These are phyloP conservation scores for Hypoxylon trugodes DNA, from an alignment of 495 filamentous ascomycete genomes.

Conservation along the genomic window DNA sequence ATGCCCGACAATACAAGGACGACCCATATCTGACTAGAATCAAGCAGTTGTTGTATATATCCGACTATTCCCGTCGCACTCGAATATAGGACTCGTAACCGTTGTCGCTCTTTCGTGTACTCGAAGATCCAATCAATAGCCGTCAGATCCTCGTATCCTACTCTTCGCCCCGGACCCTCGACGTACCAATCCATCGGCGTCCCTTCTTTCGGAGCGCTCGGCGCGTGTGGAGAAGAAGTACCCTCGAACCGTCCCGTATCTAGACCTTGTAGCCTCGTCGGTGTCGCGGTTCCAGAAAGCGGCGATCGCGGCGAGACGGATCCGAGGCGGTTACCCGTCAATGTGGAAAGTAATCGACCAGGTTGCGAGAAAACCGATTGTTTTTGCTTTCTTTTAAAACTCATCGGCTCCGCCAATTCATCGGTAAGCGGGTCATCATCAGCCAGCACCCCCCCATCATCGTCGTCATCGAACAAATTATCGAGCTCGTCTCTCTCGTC, in stretches of 20 bases:
- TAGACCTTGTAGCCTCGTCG: constrained; percentile 31
- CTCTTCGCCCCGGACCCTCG: constrained; percentile 88
- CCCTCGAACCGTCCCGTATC: constrained; percentile 9
- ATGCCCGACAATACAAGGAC: constrained; percentile 80
- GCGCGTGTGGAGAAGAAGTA: constrained; percentile 11
- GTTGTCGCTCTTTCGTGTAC: constrained; percentile 94
- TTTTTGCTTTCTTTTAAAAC: constrained; percentile 87
- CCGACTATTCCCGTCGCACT: constrained; percentile 76
- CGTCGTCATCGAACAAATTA: constrained; percentile 51
- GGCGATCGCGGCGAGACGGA: constrained; percentile 26
- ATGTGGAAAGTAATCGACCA: constrained; percentile 63
- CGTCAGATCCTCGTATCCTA: constrained; percentile 95
- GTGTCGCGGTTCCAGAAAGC: constrained; percentile 28
- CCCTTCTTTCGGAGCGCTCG: constrained; percentile 65
- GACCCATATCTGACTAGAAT: constrained; percentile 91
- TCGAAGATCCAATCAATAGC: constrained; percentile 99
- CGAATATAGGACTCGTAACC: constrained; percentile 76
- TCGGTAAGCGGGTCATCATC: constrained; percentile 61
- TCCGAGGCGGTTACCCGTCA: constrained; percentile 57
- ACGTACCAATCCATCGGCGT: constrained; percentile 83
- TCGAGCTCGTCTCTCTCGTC: constrained; percentile 56
- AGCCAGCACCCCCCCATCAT: constrained; percentile 48
- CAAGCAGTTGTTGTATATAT: constrained; percentile 73
- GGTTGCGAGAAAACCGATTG: constrained; percentile 55
- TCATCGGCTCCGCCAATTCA: constrained; percentile 65